Evolutionary conservation across 805 yeast species (phyloP).

Genomic region (Yarrowia sp.): DNA sequence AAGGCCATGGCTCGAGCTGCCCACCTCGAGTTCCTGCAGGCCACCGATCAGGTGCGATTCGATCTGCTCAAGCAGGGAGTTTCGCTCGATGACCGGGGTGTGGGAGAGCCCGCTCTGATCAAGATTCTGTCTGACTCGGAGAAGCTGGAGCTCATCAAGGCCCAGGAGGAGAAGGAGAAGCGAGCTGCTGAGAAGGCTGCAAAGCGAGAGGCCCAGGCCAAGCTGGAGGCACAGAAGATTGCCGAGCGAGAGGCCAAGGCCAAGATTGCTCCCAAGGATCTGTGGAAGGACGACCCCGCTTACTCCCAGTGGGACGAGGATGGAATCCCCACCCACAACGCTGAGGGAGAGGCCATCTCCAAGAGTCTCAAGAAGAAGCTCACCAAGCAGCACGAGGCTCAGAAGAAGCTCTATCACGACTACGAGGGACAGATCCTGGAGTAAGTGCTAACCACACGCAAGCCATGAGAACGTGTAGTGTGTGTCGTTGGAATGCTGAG

Average conservation of each 20-base stretch:
- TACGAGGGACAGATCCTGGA: constrained; percentile 49
- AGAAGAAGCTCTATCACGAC: constrained; percentile 80
- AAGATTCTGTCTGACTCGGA: constrained; percentile 79
- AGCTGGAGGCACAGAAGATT: constrained; percentile 50
- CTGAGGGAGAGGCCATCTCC: constrained; percentile 73
- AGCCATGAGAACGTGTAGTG: too few relatives aligned
- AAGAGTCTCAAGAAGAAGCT: constrained; percentile 88
- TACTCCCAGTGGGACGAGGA: constrained; percentile 82
- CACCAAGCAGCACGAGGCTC: constrained; percentile 76
- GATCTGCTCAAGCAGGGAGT: constrained; percentile 79
- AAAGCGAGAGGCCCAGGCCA: constrained; percentile 57
- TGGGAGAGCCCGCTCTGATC: constrained; percentile 77
- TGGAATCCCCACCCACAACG: constrained; percentile 82
- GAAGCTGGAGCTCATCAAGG: constrained; percentile 63
- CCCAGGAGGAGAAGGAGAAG: constrained; percentile 64
- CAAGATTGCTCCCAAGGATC: constrained; percentile 68
- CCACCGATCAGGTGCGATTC: constrained; percentile 75
- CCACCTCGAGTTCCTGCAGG: constrained; percentile 62
- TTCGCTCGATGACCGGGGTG: constrained; percentile 85
- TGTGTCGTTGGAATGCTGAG: neutral
- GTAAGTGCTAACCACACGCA: neutral
- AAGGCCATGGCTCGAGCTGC: constrained; percentile 70
- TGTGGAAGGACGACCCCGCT: constrained; percentile 66
- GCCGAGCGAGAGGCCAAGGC: constrained; percentile 73
- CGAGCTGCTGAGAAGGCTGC: constrained; percentile 62